phyloP scores from a whole-genome alignment of 495 filamentous ascomycete species.

The Xylaria sp. region DNA sequence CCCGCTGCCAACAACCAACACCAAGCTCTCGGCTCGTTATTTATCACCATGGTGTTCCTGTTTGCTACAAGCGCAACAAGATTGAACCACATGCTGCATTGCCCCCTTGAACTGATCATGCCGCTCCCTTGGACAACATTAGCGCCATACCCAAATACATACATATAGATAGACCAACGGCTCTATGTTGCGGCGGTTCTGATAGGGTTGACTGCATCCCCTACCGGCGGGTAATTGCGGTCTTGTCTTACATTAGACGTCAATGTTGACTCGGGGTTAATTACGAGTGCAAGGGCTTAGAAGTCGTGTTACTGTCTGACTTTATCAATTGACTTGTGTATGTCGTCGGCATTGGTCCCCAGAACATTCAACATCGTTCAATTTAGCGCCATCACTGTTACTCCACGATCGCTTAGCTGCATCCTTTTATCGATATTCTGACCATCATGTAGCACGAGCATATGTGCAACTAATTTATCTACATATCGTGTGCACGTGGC shows the following conservation, averaged over 20 bases:
- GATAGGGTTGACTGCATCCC: conserved; percentile 4
- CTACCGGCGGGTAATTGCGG: not conserved
- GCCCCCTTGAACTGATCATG: not conserved
- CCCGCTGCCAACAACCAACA: not conserved
- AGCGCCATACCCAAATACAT: not conserved
- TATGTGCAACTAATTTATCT: conserved; percentile 1
- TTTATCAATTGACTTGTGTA: not conserved
- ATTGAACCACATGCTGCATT: not conserved
- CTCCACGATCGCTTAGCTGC: not conserved
- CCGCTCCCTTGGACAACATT: not conserved
- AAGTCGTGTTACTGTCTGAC: not conserved
- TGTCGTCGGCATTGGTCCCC: not conserved
- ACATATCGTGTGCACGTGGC: conserved; percentile 10
- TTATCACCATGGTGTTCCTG: not conserved
- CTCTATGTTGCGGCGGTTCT: not conserved
- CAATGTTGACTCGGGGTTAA: not conserved
- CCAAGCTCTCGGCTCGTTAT: not conserved
- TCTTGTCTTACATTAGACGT: not conserved
- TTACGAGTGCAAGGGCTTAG: not conserved
- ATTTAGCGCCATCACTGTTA: not conserved
- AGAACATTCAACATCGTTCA: not conserved
- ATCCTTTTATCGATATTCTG: not conserved
- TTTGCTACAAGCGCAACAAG: not conserved
- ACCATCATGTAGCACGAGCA: not conserved
- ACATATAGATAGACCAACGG: not conserved